phyloP scores from a whole-genome alignment of 306 rosid species.

The Acacia melanoxylon region DNA sequence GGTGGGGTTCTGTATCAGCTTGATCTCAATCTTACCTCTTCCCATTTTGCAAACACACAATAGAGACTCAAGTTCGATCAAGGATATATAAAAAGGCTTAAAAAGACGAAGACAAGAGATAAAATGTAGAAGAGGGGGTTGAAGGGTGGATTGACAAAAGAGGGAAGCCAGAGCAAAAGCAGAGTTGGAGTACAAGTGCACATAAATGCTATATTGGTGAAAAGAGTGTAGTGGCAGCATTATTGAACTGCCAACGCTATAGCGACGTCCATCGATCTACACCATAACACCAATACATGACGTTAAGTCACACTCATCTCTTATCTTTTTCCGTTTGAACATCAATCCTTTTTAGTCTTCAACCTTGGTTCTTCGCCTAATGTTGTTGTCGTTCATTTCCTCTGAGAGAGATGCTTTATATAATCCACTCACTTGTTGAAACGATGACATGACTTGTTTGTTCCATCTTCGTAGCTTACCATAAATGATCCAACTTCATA shows the following conservation, averaged over 20 bases:
- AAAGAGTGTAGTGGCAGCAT: neutral
- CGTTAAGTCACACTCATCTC: neutral
- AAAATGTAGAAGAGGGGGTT: neutral
- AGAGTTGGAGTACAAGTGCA: conserved; percentile 57
- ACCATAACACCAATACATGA: neutral
- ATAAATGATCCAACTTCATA: neutral
- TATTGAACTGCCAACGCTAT: conserved; percentile 15
- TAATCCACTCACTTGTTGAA: no score
- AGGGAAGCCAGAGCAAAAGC: conserved; percentile 53
- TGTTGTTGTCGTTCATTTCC: no score
- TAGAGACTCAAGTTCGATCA: neutral
- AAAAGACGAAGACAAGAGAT: neutral
- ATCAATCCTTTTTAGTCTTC: neutral
- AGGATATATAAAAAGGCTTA: neutral
- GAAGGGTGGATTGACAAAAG: conserved; percentile 35
- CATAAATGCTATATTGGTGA: conserved; percentile 32
- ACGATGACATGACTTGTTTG: neutral
- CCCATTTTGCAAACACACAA: conserved; percentile 42
- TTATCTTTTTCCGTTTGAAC: neutral
- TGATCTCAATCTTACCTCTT: conserved; percentile 90
- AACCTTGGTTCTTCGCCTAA: neutral
- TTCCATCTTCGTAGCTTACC: neutral
- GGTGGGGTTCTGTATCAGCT: conserved; percentile 71
- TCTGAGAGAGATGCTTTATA: no score
- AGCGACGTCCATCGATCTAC: neutral